Conservation (phyloP, 2,329 filamentous ascomycete genomes). For the Colletotrichum sansevieriae region DNA sequence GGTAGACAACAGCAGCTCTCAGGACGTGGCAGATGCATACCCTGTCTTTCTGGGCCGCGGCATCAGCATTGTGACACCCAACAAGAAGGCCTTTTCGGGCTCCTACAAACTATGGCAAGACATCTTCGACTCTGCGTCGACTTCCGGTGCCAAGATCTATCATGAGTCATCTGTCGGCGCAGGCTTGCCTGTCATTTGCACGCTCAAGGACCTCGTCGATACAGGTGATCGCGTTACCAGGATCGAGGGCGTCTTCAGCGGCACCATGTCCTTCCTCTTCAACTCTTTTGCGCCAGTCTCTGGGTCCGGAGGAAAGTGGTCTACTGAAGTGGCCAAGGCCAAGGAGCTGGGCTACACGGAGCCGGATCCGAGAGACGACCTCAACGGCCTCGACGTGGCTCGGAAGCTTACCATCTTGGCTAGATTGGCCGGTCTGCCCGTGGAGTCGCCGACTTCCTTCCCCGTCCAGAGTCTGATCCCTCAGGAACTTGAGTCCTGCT, state of each 20-base stretch:
- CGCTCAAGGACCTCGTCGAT: slow-evolving; percentile 91
- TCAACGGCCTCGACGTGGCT: slow-evolving; percentile 93
- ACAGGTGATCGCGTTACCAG: slow-evolving; percentile 92
- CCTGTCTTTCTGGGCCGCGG: slow-evolving; percentile 84
- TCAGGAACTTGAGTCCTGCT: slow-evolving; percentile 81
- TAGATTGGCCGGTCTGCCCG: slow-evolving; percentile 82
- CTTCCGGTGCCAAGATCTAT: slow-evolving; percentile 84
- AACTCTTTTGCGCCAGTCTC: slow-evolving; percentile 92
- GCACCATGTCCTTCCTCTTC: slow-evolving; percentile 98
- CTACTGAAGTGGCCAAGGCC: slow-evolving; percentile 89
- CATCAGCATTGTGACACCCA: slow-evolving; percentile 93
- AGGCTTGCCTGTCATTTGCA: slow-evolving; percentile 92
- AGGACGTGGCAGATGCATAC: slow-evolving; percentile 86
- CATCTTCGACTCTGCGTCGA: slow-evolving; percentile 81
- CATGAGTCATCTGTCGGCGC: slow-evolving; percentile 97
- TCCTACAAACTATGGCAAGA: slow-evolving; percentile 85
- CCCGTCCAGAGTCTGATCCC: slow-evolving; percentile 96
- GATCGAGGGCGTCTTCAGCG: slow-evolving; percentile 97
- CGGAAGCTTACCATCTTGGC: slow-evolving; percentile 96
- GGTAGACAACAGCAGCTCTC: slow-evolving; percentile 95
- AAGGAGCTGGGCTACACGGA: slow-evolving; percentile 95
- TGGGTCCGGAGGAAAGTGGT: slow-evolving; percentile 85
- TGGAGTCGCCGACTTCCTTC: slow-evolving; percentile 89
- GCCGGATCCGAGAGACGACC: slow-evolving; percentile 86
- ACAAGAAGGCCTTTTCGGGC: slow-evolving; percentile 97